Percentiles rank a stretch among this genome's conserved stretches.
Conservation (phyloP, 345 rosid species). For the Lenwebbia sp. region DNA sequence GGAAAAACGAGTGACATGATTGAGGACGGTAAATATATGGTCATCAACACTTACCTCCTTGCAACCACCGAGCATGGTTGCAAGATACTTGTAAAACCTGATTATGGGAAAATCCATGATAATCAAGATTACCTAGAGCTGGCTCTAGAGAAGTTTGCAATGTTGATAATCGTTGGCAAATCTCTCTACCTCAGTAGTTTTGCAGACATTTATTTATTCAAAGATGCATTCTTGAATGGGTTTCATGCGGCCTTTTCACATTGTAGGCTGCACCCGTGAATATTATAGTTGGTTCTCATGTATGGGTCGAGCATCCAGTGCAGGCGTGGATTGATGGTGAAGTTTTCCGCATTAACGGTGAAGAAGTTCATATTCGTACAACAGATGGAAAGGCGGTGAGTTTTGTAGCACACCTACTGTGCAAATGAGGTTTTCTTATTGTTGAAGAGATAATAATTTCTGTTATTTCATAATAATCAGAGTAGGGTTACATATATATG, state of each 20-base stretch:
- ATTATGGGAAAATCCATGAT: not conserved
- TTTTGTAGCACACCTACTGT: not conserved
- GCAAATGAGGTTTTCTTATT: not conserved
- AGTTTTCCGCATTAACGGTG: slow-evolving; percentile 63
- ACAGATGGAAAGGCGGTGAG: slow-evolving; percentile 74
- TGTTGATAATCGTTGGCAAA: not conserved
- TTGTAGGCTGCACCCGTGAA: slow-evolving; percentile 74
- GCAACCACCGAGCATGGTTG: not conserved
- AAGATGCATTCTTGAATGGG: not conserved
- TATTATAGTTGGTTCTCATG: slow-evolving; percentile 93
- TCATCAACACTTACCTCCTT: not conserved
- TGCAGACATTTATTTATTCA: not conserved
- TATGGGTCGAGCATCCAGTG: slow-evolving; percentile 83
- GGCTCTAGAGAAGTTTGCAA: not conserved
- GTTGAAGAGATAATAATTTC: too few relatives aligned
- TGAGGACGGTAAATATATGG: not conserved
- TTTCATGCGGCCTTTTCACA: not conserved
- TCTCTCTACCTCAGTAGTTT: not conserved
- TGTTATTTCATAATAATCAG: too few relatives aligned
- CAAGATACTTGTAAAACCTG: not conserved
- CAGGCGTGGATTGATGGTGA: slow-evolving; percentile 94
- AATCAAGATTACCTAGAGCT: not conserved
- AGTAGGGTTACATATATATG: too few relatives aligned
- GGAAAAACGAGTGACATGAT: not conserved
- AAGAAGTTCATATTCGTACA: slow-evolving; percentile 59